Base-by-base conservation (phyloP, 495 filamentous ascomycete species). In the Neurospora tetraspora region DNA sequence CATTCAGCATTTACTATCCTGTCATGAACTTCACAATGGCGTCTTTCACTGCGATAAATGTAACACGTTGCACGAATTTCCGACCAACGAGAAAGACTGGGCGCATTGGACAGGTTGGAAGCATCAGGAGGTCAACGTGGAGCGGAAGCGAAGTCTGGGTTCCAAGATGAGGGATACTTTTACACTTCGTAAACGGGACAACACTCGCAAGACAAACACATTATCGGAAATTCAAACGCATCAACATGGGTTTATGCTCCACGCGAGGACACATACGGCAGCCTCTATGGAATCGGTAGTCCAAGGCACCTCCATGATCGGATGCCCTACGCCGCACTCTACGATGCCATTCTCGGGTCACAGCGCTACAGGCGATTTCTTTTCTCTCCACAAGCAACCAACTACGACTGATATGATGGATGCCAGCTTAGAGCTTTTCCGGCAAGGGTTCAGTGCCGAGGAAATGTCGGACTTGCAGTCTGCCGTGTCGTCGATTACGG, bases 51-150 rank as follows among this genome's bases (percentile, higher is more conserved):
- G 80, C 74, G 78, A 80, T 73, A 78, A 78, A 68, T 81, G 80
- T 69, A 76, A 69, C 70, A 70, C 72, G 72, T 78, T 72, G 69
- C 80, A 81, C 68, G 59, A 74, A 69, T 78, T 81, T 42, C 80
- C 80, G 37, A 79, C 80, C 53, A 76, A 75, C 76, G 80, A 81
- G 72, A 81, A 81, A 72, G 80, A 80, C 53, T 81, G 80, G 80
- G 73, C 76, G 27, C 73, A 78, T 14, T 81, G 79, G 78, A 59
- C 71, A 3, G 78, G 76, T 16, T 80, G 77, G 77, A 80, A 73
- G 72, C 68, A 71, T 11, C 77, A 74, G n/a, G 73, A 69, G 2
- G 5, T 69, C 12, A 40, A 45, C 5, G 70, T 76, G 68, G 73
- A 75, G 39, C 76, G 78, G 45, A 82, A 80, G 71, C 77, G 76